These are phyloP conservation scores for Colletotrichum camelliae DNA, from an alignment of 2,329 filamentous ascomycete genomes.

Conservation along the genomic window DNA sequence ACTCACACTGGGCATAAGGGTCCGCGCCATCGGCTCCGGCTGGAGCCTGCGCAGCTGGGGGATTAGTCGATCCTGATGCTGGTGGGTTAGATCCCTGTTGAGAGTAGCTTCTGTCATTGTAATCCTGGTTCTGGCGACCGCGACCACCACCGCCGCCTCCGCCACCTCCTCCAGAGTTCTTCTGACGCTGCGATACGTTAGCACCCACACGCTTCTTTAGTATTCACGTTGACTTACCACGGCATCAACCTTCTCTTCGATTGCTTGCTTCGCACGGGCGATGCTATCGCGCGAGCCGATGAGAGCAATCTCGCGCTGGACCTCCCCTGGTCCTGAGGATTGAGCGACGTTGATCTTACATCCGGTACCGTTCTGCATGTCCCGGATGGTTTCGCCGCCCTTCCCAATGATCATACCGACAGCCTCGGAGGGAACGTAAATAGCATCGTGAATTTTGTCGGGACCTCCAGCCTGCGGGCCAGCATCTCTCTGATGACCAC, in stretches of 20 bases:
- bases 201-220: background rate
- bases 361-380: constrained; percentile 86
- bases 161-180: constrained; percentile 55
- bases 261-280: constrained; percentile 79
- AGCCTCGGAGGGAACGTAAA: constrained; percentile 86
- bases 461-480: constrained; percentile 35
- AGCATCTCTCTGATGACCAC: constrained; percentile 34
- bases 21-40: constrained; percentile 61
- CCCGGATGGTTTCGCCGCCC: constrained; percentile 90
- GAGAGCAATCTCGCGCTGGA: constrained; percentile 85
- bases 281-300: constrained; percentile 81
- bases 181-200: constrained; percentile 53
- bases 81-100: constrained; percentile 48
- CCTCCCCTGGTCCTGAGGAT: constrained; percentile 76
- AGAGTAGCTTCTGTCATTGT: constrained; percentile 59
- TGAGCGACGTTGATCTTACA: constrained; percentile 96
- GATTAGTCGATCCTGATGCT: constrained; percentile 40
- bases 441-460: constrained; percentile 81
- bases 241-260: constrained; percentile 91
- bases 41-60: constrained; percentile 45
- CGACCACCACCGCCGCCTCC: constrained; percentile 45
- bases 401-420: constrained; percentile 98
- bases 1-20: constrained; percentile 78
- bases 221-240: constrained; percentile 64
- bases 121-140: constrained; percentile 55